Evolutionary conservation across 2,329 filamentous ascomycete genomes (phyloP).

Genomic region (Penicillium sp.): DNA sequence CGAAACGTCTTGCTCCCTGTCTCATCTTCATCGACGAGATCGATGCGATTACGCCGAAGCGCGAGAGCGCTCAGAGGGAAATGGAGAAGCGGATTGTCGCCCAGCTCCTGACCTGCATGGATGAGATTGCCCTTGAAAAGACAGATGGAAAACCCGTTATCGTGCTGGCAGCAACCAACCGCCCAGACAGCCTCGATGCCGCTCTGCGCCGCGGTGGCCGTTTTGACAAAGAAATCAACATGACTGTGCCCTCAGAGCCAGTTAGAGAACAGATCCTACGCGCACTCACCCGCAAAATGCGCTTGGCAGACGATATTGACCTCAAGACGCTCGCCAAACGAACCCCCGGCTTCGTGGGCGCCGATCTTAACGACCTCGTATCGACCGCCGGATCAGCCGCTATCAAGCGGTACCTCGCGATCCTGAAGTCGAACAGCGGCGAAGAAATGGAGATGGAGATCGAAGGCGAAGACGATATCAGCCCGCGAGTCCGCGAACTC

Average conservation of each 20-base stretch:
- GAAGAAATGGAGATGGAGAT: slow-evolving; percentile 45
- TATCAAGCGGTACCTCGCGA: slow-evolving; percentile 52
- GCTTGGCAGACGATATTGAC: slow-evolving; percentile 61
- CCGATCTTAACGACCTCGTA: slow-evolving; percentile 68
- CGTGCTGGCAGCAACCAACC: slow-evolving; percentile 82
- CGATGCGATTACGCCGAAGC: slow-evolving; percentile 79
- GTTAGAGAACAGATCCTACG: slow-evolving; percentile 70
- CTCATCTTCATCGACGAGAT: slow-evolving; percentile 88
- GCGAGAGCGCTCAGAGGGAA: slow-evolving; percentile 72
- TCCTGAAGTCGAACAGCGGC: slow-evolving; percentile 42
- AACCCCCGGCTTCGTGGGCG: slow-evolving; percentile 87
- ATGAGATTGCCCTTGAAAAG: slow-evolving; percentile 63
- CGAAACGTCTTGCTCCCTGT: slow-evolving; percentile 74
- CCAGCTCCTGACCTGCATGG: slow-evolving; percentile 79
- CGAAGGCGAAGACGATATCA: slow-evolving; percentile 35
- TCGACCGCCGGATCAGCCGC: slow-evolving; percentile 57
- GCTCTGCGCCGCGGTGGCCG: slow-evolving; percentile 63
- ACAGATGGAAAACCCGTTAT: slow-evolving; percentile 71
- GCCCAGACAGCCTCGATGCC: slow-evolving; percentile 76
- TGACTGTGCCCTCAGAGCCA: slow-evolving; percentile 73
- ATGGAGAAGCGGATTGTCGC: slow-evolving; percentile 82
- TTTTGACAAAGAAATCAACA: slow-evolving; percentile 76
- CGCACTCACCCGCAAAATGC: slow-evolving; percentile 59
- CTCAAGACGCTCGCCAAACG: slow-evolving; percentile 65
- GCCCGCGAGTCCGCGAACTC: slow-evolving; percentile 38